Conservation (phyloP, 768 basidiomycete genomes). For the Daedaleopsis sinensis region DNA sequence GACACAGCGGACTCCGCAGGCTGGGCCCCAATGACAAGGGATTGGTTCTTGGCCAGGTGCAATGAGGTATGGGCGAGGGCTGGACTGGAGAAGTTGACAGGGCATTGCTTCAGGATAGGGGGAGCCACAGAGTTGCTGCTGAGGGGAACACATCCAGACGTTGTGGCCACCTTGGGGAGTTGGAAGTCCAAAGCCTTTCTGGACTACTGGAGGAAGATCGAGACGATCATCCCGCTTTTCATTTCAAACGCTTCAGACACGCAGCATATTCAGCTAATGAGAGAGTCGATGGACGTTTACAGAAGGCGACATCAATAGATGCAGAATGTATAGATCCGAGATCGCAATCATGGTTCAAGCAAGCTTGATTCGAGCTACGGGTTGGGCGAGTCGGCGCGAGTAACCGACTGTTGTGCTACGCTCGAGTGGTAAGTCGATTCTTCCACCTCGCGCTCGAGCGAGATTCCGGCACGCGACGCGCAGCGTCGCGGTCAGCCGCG, state of each 20-base stretch:
- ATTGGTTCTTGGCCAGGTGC: slow-evolving; percentile 9
- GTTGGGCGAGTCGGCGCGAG: slow-evolving; percentile 1
- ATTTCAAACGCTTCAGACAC: slow-evolving; percentile 7
- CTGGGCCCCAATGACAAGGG: slow-evolving; percentile 7
- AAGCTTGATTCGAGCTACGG: not conserved
- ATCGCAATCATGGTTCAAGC: too few relatives aligned
- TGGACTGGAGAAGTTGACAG: not conserved
- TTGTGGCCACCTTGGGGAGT: slow-evolving; percentile 20
- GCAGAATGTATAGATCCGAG: too few relatives aligned
- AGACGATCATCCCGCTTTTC: slow-evolving; percentile 15
- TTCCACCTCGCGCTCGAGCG: slow-evolving; percentile 5
- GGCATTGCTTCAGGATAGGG: slow-evolving; percentile 30
- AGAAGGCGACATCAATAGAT: not conserved
- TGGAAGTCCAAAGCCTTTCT: slow-evolving; percentile 29
- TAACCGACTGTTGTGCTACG: slow-evolving; percentile 5
- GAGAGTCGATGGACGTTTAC: not conserved
- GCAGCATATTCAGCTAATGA: not conserved
- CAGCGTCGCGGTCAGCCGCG: not conserved
- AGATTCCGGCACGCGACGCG: not conserved
- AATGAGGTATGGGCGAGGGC: slow-evolving; percentile 12
- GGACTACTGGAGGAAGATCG: too few relatives aligned
- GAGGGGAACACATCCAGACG: slow-evolving; percentile 19
- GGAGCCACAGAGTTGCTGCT: slow-evolving; percentile 23
- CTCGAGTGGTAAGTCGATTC: not conserved
- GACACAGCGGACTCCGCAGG: not conserved